Conservation (phyloP, 2,329 filamentous ascomycete genomes). For the Dendrostoma leiphaemia region DNA sequence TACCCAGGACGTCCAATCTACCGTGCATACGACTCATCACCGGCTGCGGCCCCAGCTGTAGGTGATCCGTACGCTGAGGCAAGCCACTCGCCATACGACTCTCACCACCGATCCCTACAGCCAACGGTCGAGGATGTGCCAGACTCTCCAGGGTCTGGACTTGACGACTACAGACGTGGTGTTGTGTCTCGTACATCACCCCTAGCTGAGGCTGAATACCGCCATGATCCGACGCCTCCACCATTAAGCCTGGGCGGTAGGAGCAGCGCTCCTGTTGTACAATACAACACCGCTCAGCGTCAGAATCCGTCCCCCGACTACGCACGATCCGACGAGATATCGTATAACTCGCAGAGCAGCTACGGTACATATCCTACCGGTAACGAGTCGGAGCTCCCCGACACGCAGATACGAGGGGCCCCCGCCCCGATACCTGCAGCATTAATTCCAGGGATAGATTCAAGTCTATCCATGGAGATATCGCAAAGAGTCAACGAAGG, state of each 20-base stretch:
- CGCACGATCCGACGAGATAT: conserved; percentile 15
- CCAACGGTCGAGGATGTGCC: conserved; percentile 64
- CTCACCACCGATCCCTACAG: conserved; percentile 53
- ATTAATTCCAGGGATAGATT: conserved; percentile 61
- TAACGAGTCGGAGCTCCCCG: conserved; percentile 32
- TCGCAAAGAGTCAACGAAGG: conserved; percentile 57
- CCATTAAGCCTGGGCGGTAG: conserved; percentile 42
- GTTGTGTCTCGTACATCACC: conserved; percentile 25
- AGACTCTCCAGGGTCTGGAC: conserved; percentile 41
- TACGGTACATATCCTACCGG: conserved; percentile 29
- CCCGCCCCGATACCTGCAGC: conserved; percentile 50
- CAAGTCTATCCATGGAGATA: conserved; percentile 53
- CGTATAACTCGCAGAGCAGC: conserved; percentile 30
- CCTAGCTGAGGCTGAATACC: conserved; percentile 34
- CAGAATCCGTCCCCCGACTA: conserved; percentile 31
- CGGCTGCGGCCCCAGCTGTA: conserved; percentile 30
- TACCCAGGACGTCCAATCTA: conserved; percentile 56
- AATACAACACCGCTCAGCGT: conserved; percentile 23
- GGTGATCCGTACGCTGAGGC: conserved; percentile 33
- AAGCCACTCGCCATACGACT: conserved; percentile 36
- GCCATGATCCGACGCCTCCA: conserved; percentile 39
- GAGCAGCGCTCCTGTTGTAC: conserved; percentile 30
- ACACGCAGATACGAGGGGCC: conserved; percentile 20
- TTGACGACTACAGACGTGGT: conserved; percentile 27
- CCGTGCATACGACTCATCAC: conserved; percentile 48